These are phyloP conservation scores for Raffaelea arxii DNA, from an alignment of 2,329 filamentous ascomycete species.

Conservation along the genomic window DNA sequence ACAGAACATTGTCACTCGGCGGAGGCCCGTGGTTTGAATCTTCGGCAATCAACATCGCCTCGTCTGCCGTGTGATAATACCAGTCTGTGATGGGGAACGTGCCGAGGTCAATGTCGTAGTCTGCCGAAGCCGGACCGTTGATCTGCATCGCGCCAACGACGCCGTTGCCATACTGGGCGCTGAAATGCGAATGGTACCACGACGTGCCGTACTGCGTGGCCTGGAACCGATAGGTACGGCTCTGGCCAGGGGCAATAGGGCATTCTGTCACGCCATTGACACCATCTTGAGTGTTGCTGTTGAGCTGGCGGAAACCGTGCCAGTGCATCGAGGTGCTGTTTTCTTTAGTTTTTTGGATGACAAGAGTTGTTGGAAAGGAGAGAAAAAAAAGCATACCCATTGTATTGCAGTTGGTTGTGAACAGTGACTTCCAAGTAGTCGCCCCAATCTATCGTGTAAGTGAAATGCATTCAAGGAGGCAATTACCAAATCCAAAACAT, in stretches of 20 bases:
- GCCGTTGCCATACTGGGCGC: constrained; percentile 40
- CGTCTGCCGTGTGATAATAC: constrained; percentile 1
- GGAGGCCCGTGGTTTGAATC: constrained; percentile 13
- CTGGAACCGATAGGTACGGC: constrained; percentile 25
- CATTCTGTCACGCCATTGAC: constrained; percentile 32
- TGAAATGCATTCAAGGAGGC: too few species aligned
- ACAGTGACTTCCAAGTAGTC: constrained; percentile 46
- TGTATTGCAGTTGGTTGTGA: constrained; percentile 50
- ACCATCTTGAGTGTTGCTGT: constrained; percentile 35
- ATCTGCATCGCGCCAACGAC: constrained; percentile 40
- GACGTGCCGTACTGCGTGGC: constrained; percentile 28
- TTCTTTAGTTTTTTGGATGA: background rate
- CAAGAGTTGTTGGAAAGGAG: background rate
- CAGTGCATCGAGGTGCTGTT: constrained; percentile 35
- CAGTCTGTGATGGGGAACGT: constrained; percentile 22
- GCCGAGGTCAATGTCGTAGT: constrained; percentile 46
- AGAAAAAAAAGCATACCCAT: constrained; percentile 12
- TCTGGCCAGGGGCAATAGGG: constrained; percentile 26
- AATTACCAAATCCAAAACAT: too few species aligned
- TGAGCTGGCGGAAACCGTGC: constrained; percentile 36
- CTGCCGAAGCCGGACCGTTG: constrained; percentile 34
- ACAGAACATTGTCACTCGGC: constrained; percentile 25
- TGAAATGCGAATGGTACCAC: constrained; percentile 40
- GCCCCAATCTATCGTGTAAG: too few species aligned
- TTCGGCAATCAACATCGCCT: constrained; percentile 2